Evolutionary conservation across 371 early-diverging fungal species (phyloP), one percentile per base, ranked within the genome.

Genomic region (Mortierella sp.): DNA sequence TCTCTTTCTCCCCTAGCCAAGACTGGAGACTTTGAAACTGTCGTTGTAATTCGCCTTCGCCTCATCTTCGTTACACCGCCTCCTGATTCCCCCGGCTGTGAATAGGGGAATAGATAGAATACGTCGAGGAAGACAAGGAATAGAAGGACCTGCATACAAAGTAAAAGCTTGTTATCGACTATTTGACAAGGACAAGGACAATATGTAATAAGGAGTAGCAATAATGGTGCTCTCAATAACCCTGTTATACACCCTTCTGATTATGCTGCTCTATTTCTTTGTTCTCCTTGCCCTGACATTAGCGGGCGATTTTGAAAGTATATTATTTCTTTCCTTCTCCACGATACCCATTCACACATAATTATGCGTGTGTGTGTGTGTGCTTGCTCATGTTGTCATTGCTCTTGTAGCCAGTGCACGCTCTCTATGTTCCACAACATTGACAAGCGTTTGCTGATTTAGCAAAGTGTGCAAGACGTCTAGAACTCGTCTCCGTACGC

Each of bases 321-420:
- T 31, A 17, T 51, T 51, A 26, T 8, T 51, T 40, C 40, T 42
- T 26, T 37, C 29, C 59, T 60, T 60, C 56, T 59, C 68, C 60
- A 43, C 42, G 55, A 22, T 40, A 31, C 45, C 62, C 62, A 49
- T 53, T 55, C 57, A 40, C 67, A 42, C 34, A 35, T 40, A 34
- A n/a, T 26, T 28, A n/a, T n/a, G n/a, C n/a, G n/a, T n/a, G n/a
- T n/a, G n/a, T n/a, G n/a, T n/a, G n/a, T n/a, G n/a, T n/a, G n/a
- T n/a, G n/a, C n/a, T n/a, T n/a, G n/a, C n/a, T n/a, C n/a, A n/a
- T n/a, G n/a, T n/a, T n/a, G n/a, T n/a, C n/a, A n/a, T 40, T 56
- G 34, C 29, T 40, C 54, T 17, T 32, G 2, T 5, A 35, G 42
- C 56, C 37, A 17, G 17, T 66, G 66, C 66, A 23, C 31, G 37